Evolutionary conservation across 176 grass and related monocot species (phyloP), one percentile per base, ranked within the genome.

Genomic region (Triticum dicoccoides): DNA sequence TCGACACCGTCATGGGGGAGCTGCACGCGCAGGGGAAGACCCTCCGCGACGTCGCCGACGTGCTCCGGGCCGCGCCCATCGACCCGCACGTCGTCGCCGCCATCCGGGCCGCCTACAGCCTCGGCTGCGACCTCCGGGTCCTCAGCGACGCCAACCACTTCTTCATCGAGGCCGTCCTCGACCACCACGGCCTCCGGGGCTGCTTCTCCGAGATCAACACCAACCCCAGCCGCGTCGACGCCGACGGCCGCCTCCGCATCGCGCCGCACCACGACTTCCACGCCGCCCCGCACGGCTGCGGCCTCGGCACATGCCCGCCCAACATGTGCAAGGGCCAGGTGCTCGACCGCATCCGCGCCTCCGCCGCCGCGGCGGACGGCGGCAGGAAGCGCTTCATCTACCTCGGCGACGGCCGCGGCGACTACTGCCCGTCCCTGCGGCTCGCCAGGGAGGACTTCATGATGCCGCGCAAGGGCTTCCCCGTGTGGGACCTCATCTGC

Each of bases 251-350:
- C 49, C 88, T 98, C 32, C 91, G 90, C 69, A 92, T 98, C 66
- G 76, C 54, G 1, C 96, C 96, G 3, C 79, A 72, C 86, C 88
- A 98, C 89, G 89, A 89, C 51, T 86, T 91, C 81, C 84, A 49
- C 85, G 35, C 27, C 35, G 88, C 10, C 5, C 10, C 89, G 41
- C 96, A 98, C 82, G 96, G 93, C 9, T 98, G 96, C 74, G 70
- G 33, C 11, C 63, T 92, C 17, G 84, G 80, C 8, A 82, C 91
- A 14, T 98, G 96, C 90, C 93, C 96, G 34, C 91, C 96, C 63
- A 95, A 98, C 84, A 98, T 98, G 96, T 98, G 96, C 93, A 95
- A 95, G 92, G 93, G 88, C 39, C 80, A 35, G 54, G 80, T 92
- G 79, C 65, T 95, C 1, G 93, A 95, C 73, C 56, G 91, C 77